Conservation (phyloP, 495 filamentous ascomycete species). For the Hyaloscypha bicolor region DNA sequence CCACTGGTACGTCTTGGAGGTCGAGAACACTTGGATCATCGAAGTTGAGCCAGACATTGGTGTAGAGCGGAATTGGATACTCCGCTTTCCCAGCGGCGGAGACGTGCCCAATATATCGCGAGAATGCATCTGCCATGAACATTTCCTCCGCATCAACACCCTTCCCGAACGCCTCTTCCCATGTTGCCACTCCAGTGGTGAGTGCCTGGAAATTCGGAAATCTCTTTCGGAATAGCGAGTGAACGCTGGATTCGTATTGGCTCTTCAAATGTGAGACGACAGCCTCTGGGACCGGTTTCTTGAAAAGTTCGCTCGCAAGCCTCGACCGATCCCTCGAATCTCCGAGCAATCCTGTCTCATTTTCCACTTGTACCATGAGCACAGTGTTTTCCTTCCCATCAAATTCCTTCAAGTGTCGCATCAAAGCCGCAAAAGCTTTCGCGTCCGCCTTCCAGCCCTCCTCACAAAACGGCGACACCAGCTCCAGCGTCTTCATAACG, state of each 20-base stretch:
- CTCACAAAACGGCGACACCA: slow-evolving; percentile 40
- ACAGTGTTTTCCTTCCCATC: slow-evolving; percentile 47
- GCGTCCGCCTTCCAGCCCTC: slow-evolving; percentile 41
- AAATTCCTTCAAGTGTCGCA: slow-evolving; percentile 44
- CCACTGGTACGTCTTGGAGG: slow-evolving; percentile 33
- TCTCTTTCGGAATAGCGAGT: slow-evolving; percentile 34
- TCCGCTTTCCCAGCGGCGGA: slow-evolving; percentile 44
- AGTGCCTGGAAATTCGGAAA: slow-evolving; percentile 38
- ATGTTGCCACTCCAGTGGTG: slow-evolving; percentile 32
- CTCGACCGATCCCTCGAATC: slow-evolving; percentile 46
- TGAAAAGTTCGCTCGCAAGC: slow-evolving; percentile 40
- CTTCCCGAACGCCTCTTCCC: slow-evolving; percentile 46
- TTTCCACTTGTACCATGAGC: slow-evolving; percentile 53
- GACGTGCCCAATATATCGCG: slow-evolving; percentile 45
- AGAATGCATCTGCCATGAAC: slow-evolving; percentile 54
- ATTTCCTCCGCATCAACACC: slow-evolving; percentile 46
- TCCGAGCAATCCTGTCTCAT: slow-evolving; percentile 48
- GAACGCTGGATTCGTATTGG: slow-evolving; percentile 35
- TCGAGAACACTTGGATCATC: slow-evolving; percentile 35
- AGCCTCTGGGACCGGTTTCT: slow-evolving; percentile 38
- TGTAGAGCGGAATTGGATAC: slow-evolving; percentile 50
- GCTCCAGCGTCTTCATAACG: slow-evolving; percentile 36
- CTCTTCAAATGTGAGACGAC: slow-evolving; percentile 34
- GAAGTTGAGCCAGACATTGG: slow-evolving; percentile 52
- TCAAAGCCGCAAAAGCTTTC: slow-evolving; percentile 41